Evolutionary conservation across 2,329 filamentous ascomycete genomes (phyloP).

Genomic region (Tolypocladium pustulatum): DNA sequence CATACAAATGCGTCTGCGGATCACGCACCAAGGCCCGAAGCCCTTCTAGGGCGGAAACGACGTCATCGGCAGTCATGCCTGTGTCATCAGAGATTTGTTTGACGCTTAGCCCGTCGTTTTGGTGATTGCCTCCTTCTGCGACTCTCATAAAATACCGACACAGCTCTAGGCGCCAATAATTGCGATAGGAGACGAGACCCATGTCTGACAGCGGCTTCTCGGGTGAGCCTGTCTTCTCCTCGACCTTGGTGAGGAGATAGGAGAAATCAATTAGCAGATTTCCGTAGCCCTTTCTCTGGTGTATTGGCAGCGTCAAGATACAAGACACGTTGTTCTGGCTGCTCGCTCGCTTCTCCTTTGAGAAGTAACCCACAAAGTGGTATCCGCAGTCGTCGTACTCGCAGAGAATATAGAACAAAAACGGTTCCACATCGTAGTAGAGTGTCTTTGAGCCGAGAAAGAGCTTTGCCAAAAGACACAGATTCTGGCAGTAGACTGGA

Average conservation of each 20-base stretch:
- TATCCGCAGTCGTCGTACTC: conserved; percentile 87
- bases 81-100: conserved; percentile 74
- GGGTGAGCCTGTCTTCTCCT: conserved; percentile 87
- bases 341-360: conserved; percentile 91
- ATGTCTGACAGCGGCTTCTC: conserved; percentile 98
- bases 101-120: conserved; percentile 44
- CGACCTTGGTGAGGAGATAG: conserved; percentile 86
- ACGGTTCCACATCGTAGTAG: conserved; percentile 96
- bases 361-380: conserved; percentile 98
- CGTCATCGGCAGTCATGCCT: conserved; percentile 92
- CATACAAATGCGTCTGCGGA: conserved; percentile 79
- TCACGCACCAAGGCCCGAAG: conserved; percentile 83
- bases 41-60: conserved; percentile 86
- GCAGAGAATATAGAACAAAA: conserved; percentile 94
- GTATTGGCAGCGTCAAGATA: conserved; percentile 90
- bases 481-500: conserved; percentile 95
- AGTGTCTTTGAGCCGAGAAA: conserved; percentile 98
- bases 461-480: conserved; percentile 89
- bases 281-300: conserved; percentile 94
- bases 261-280: conserved; percentile 97
- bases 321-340: conserved; percentile 97
- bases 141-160: conserved; percentile 68
- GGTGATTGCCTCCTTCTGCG: conserved; percentile 16
- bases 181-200: conserved; percentile 92
- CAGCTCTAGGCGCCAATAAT: conserved; percentile 88